Base-by-base conservation (phyloP, 2,329 filamentous ascomycete genomes). In the Leptographium wingfieldii region DNA sequence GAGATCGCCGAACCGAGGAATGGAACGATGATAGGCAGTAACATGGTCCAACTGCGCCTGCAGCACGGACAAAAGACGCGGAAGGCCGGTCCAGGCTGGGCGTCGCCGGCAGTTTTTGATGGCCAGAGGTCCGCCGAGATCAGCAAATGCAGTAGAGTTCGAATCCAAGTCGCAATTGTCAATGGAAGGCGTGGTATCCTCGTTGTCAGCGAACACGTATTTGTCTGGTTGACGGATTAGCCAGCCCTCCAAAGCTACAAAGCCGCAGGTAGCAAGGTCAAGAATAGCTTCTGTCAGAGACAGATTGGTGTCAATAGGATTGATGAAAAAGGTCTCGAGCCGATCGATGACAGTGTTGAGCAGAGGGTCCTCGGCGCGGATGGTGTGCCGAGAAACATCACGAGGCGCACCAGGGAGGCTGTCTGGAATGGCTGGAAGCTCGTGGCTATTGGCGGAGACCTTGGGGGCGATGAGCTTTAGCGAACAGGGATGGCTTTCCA, bases 221-320 rank as follows among this genome's bases (percentile, higher is more conserved):
- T 76, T 78, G n/a, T 74, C 77, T 4, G 88, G 87, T 58, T 86
- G 83, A 19, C 90, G 85, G 6, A 92, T 76, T 35, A 97, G 76
- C 92, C 94, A 99, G n/a, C 88, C 88, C 68, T 96, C 90, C 14
- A 96, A 79, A 25, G 85, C 84, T 68, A 96, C 86, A 63, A 89
- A 88, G 6, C 90, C 88, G 66, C 94, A 97, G 0, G 88, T 84
- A 12, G 88, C 88, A 49, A 99, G 77, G 65, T 90, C 87, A 33
- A 95, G 81, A 52, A 97, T 77, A 0, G 88, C 82, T 67, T 95
- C 89, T 0, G 92, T 97, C 1, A 96, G 77, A 0, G 87, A 88
- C 3, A 99, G 75, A 66, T 99, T 99, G 3, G 88, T 92, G 66
- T 96, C 90, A 3, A 97, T 85, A 3, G 90, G 86, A 67, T 99